Percentiles rank a stretch among this genome's conserved stretches.
phyloP scores from a whole-genome alignment of 2,329 filamentous ascomycete genomes.

The Fusarium globosum region DNA sequence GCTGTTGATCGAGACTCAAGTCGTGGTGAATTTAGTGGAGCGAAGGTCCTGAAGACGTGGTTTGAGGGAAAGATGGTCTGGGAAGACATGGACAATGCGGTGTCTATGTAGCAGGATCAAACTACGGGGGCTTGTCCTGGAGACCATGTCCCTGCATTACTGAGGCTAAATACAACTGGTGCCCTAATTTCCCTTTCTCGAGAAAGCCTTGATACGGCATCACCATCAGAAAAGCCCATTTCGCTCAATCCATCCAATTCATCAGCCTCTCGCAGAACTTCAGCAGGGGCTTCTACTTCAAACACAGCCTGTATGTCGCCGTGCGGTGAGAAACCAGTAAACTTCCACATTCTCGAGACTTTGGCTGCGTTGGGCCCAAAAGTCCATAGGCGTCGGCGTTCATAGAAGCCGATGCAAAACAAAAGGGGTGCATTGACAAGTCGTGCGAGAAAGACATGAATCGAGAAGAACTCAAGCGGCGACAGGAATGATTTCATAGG shows the following conservation, averaged over 20 bases:
- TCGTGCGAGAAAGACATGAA: conserved; percentile 73
- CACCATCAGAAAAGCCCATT: conserved; percentile 21
- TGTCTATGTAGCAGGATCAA: background rate
- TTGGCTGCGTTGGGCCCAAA: background rate
- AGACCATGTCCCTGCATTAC: background rate
- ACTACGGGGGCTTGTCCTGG: background rate
- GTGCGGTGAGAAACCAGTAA: conserved; percentile 63
- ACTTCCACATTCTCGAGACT: conserved; percentile 48
- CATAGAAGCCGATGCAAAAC: conserved; percentile 67
- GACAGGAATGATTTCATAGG: conserved; percentile 71
- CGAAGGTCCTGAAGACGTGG: background rate
- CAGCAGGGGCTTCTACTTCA: conserved; percentile 63
- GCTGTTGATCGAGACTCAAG: background rate
- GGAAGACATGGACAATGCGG: background rate
- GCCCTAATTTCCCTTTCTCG: conserved; percentile 5
- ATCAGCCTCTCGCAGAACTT: conserved; percentile 9
- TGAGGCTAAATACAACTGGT: conserved; percentile 3
- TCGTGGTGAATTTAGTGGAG: background rate
- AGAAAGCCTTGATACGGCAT: conserved; percentile 13
- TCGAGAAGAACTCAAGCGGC: conserved; percentile 73
- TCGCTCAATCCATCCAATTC: conserved; percentile 18
- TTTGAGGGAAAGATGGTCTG: background rate
- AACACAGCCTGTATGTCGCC: conserved; percentile 71
- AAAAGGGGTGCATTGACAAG: conserved; percentile 71
- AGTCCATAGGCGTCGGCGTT: conserved; percentile 53